Evolutionary conservation across 129 eudicot species (phyloP), one percentile per base, ranked within the genome.

Genomic region (Artemisia argyi): DNA sequence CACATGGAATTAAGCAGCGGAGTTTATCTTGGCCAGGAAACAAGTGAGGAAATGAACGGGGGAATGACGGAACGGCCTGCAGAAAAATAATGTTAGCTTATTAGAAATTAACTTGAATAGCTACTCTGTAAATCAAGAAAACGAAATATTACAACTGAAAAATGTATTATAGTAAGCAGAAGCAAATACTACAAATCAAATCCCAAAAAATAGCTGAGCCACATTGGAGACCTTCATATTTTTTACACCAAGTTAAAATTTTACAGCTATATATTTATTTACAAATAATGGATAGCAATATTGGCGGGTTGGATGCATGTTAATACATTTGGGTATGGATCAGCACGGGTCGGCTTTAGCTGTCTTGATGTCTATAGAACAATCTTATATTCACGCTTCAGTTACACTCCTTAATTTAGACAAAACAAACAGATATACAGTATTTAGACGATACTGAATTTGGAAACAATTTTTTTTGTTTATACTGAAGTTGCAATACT

Each of bases 21-120:
- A 80, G 90, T 61, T 80, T 93, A 69, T 93, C 96, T 35, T 85
- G 77, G 11, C 95, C 96, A 54, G 90, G 54, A 85, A 93, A 93
- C 61, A 93, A 75, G 79, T 93, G 98, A 5, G 98, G 98, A 80
- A 93, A 93, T 76, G 98, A 89, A 75, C 96, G 89, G 17, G 98
- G 97, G 61, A 93, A 93, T 42, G 98, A 89, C 16, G 98, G 98
- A 80, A 83, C 98, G 57, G 97, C 98, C 98, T 93, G 87, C 69
- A 39, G 46, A 68, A 13, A 58, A 50, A 46, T 11, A 5, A 55
- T 62, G 66, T 61, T 77, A 75, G 46, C 64, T 54, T 17, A 32
- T 57, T 59, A 48, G 50, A 6, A 39, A 6, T 5, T 39, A 39
- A 39, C 44, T 39, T 39, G 10, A 39, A 39, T 39, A 39, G 44